These are phyloP conservation scores for Carex arenaria DNA, from an alignment of 202 grass and related monocot genomes.

Conservation along the genomic window DNA sequence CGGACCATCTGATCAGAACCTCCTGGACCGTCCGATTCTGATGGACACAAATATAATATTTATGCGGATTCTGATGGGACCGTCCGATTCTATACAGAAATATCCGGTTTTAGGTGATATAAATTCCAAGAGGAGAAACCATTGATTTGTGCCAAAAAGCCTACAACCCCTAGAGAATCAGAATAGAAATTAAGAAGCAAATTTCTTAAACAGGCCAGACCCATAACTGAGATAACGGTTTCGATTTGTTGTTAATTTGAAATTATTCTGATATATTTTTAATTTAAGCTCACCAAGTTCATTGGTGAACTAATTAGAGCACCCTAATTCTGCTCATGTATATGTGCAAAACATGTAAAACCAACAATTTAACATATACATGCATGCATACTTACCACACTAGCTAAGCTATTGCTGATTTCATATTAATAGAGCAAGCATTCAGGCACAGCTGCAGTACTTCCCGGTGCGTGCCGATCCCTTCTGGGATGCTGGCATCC, in stretches of 20 bases:
- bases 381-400: neutral
- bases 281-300: no score
- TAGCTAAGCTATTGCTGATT: neutral
- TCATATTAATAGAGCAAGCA: conserved; percentile 22
- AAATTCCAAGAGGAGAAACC: neutral
- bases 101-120: no score
- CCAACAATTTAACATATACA: neutral
- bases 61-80: no score
- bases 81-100: no score
- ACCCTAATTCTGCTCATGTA: neutral
- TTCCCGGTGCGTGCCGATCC: conserved; percentile 36
- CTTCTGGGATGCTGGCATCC: conserved; percentile 48
- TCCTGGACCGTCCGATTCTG: no score
- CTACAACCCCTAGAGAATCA: no score
- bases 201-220: neutral
- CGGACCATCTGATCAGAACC: no score
- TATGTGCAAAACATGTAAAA: neutral
- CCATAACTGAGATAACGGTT: neutral
- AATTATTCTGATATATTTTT: no score
- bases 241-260: no score
- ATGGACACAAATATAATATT: no score
- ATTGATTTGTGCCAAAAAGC: neutral
- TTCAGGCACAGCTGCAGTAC: conserved; percentile 41
- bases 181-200: no score
- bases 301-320: no score